Percentiles rank a stretch among this genome's conserved stretches.
phyloP scores from a whole-genome alignment of 140 eudicot genomes.

The Flaveria floridana region DNA sequence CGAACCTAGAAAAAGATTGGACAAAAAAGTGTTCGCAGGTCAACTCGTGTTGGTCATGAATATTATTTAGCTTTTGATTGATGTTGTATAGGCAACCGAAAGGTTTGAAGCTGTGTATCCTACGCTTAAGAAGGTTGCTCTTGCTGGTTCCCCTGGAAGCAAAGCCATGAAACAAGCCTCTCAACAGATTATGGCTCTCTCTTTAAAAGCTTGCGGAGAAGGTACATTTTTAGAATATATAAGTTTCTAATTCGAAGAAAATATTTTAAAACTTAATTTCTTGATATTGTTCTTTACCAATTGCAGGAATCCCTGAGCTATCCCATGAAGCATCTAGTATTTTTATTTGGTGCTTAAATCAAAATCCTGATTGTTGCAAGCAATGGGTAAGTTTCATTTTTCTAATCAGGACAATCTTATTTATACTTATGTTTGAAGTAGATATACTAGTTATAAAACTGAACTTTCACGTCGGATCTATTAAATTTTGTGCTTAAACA shows the following conservation, averaged over 20 bases:
- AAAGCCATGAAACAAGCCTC: slow-evolving; percentile 87
- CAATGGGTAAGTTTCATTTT: slow-evolving; percentile 63
- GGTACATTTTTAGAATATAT: slow-evolving; percentile 38
- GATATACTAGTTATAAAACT: neutral
- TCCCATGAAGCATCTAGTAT: slow-evolving; percentile 60
- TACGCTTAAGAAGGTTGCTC: slow-evolving; percentile 75
- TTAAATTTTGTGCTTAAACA: neutral
- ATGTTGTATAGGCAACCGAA: slow-evolving; percentile 65
- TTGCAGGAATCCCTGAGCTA: slow-evolving; percentile 55
- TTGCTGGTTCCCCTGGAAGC: slow-evolving; percentile 88
- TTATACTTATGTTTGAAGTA: neutral
- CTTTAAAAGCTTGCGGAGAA: slow-evolving; percentile 67
- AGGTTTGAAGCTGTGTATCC: slow-evolving; percentile 86
- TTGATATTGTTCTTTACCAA: slow-evolving; percentile 22
- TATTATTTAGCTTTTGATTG: neutral
- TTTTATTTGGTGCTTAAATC: slow-evolving; percentile 70
- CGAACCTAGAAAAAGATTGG: neutral
- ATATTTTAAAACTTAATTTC: neutral
- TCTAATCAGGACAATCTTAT: neutral
- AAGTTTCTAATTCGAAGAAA: neutral
- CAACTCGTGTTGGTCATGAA: neutral
- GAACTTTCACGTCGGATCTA: neutral
- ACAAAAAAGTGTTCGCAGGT: neutral
- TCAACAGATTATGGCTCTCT: slow-evolving; percentile 48
- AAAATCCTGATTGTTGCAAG: slow-evolving; percentile 68